Conservation (phyloP, 2,329 filamentous ascomycete genomes). For the Calonectria montana region DNA sequence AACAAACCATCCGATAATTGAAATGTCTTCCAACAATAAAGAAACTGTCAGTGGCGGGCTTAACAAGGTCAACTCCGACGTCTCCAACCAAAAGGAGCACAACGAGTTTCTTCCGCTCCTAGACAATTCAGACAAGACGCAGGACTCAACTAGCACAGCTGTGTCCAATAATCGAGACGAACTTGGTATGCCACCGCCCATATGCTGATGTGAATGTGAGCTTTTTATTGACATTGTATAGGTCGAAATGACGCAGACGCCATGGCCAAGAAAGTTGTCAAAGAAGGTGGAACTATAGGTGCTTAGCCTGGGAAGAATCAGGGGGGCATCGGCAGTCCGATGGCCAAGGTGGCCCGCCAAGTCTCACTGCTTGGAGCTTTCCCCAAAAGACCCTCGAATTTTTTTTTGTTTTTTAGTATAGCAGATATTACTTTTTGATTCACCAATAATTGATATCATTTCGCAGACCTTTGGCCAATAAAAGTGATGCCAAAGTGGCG, state of each 20-base stretch:
- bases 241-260: conserved; percentile 33
- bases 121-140: conserved; percentile 30
- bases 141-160: conserved; percentile 29
- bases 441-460: background rate
- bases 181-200: conserved; percentile 23
- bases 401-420: background rate
- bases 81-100: conserved; percentile 34
- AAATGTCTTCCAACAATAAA: conserved; percentile 31
- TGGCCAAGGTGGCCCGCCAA: background rate
- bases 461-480: background rate
- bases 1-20: background rate
- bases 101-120: conserved; percentile 34
- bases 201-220: rapidly evolving
- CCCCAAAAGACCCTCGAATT: background rate
- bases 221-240: background rate
- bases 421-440: background rate
- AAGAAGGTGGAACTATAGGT: conserved; percentile 31
- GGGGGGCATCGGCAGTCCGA: background rate
- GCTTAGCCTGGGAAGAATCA: conserved; percentile 28
- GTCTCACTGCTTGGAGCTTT: background rate
- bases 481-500: background rate
- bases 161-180: conserved; percentile 31
- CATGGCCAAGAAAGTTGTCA: conserved; percentile 34
- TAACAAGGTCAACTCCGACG: conserved; percentile 29
- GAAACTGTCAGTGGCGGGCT: conserved; percentile 26